Conservation (phyloP, 371 early-diverging fungal species). For the Mucor lusitanicus region DNA sequence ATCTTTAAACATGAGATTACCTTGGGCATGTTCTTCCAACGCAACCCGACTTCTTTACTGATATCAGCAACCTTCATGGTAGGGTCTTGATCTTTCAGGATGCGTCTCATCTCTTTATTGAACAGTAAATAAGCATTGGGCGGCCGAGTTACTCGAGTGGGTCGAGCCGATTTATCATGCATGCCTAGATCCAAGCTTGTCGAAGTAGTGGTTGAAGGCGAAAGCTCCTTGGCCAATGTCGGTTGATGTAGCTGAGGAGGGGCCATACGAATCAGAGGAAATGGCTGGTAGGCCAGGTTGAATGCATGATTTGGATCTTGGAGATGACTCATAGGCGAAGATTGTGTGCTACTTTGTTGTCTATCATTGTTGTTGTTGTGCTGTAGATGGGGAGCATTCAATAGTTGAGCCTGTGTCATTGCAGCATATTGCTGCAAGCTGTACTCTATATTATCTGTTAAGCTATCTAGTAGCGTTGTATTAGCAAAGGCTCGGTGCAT, state of each 20-base stretch:
- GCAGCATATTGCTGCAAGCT: conserved; percentile 26
- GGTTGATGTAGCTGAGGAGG: conserved; percentile 25
- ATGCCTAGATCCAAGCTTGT: conserved; percentile 4
- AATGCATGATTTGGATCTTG: conserved; percentile 7
- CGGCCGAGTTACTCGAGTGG: conserved; percentile 60
- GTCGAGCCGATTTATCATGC: conserved; percentile 10
- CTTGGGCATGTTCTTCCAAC: conserved; percentile 56
- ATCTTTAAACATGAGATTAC: conserved; percentile 8
- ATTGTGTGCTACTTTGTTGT: background rate
- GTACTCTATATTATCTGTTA: conserved; percentile 23
- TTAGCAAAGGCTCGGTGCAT: background rate
- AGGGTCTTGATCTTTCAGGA: conserved; percentile 64
- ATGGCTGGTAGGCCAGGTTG: conserved; percentile 20
- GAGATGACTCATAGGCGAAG: background rate
- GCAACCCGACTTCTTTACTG: conserved; percentile 61
- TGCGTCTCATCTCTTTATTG: conserved; percentile 66
- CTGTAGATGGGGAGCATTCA: background rate
- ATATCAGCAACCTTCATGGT: conserved; percentile 67
- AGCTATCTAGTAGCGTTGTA: conserved; percentile 8
- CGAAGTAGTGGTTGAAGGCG: background rate
- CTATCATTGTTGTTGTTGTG: background rate
- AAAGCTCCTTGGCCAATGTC: conserved; percentile 9
- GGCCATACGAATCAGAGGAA: conserved; percentile 30
- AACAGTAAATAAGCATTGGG: conserved; percentile 70
- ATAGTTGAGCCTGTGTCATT: conserved; percentile 18